Evolutionary conservation across 1,139 yeast species (phyloP), one percentile per base, ranked within the genome.

Genomic region (Yarrowia galli): DNA sequence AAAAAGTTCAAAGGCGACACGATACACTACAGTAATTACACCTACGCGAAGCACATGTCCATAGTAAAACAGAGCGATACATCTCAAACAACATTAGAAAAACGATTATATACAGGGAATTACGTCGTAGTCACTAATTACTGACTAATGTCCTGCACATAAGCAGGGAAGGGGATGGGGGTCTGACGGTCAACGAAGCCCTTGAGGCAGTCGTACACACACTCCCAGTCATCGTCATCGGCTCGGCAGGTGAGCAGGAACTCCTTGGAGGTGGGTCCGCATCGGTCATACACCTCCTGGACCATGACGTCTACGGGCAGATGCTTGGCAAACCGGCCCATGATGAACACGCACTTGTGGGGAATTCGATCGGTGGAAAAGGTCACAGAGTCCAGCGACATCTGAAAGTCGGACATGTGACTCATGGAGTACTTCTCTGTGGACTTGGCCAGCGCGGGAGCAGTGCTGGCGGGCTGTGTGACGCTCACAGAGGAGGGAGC

Each of bases 271-370:
- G 40, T 42, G 40, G 64, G 51, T 15, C 64, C 64, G 16, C 48
- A 43, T 15, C 51, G 48, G 18, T 42, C 35, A 12, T 25, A 58
- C 38, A 58, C 46, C 64, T 58, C 64, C 28, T 42, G 51, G 28
- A 58, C 51, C 64, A 58, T 58, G 28, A 58, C 51, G 20, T 58
- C 64, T 18, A 58, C 49, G 15, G 64, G 64, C 18, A 58, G 64
- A 12, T 43, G 40, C 28, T 58, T 40, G 20, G 40, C 48, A 32
- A 43, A 58, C 42, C 64, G 51, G 8, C 20, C n/a, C 43, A 58
- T 58, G 20, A 58, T 9, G 15, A 43, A 40, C 38, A 58, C 64
- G 12, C 23, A 32, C 40, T 58, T 58, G 64, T 58, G 64, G n/a
- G 51, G 64, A 42, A 58, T 43, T 12, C 9, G 13, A 45, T 54